Conservation (phyloP, 495 filamentous ascomycete species). For the Copromyces sp. region DNA sequence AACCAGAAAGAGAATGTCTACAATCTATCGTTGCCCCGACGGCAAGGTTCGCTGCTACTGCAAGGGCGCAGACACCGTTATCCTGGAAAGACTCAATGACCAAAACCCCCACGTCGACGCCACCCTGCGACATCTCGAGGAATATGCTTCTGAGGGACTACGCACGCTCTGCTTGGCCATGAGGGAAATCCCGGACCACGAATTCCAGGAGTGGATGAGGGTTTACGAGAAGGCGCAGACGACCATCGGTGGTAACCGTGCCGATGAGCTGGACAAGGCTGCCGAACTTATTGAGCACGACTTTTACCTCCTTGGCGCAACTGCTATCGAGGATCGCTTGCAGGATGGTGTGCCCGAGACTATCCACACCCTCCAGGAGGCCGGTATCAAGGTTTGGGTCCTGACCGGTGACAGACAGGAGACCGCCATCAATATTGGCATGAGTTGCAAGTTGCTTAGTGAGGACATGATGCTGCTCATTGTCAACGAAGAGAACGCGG, state of each 20-base stretch:
- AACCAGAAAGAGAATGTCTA: conserved; percentile 94
- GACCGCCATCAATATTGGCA: conserved; percentile 99
- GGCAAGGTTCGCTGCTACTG: conserved; percentile 87
- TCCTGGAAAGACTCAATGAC: conserved; percentile 74
- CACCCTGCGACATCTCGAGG: conserved; percentile 88
- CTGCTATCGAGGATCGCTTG: conserved; percentile 92
- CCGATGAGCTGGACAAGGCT: conserved; percentile 94
- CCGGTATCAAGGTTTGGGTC: conserved; percentile 98
- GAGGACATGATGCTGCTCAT: conserved; percentile 98
- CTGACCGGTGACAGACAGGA: conserved; percentile 97
- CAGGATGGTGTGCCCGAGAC: conserved; percentile 98
- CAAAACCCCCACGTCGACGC: conserved; percentile 74
- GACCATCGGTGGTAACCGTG: conserved; percentile 83
- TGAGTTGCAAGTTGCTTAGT: conserved; percentile 97
- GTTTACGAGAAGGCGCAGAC: conserved; percentile 85
- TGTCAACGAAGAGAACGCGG: conserved; percentile 76
- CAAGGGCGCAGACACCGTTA: conserved; percentile 98
- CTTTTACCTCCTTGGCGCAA: conserved; percentile 84
- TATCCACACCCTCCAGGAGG: conserved; percentile 92
- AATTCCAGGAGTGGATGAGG: conserved; percentile 79
- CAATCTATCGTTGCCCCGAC: conserved; percentile 92
- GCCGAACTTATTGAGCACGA: conserved; percentile 91
- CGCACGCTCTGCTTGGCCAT: conserved; percentile 92
- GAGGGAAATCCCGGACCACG: conserved; percentile 85
- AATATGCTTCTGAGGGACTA: conserved; percentile 94